phyloP scores from a whole-genome alignment of 2,329 filamentous ascomycete species.

The Microsporum audouinii region DNA sequence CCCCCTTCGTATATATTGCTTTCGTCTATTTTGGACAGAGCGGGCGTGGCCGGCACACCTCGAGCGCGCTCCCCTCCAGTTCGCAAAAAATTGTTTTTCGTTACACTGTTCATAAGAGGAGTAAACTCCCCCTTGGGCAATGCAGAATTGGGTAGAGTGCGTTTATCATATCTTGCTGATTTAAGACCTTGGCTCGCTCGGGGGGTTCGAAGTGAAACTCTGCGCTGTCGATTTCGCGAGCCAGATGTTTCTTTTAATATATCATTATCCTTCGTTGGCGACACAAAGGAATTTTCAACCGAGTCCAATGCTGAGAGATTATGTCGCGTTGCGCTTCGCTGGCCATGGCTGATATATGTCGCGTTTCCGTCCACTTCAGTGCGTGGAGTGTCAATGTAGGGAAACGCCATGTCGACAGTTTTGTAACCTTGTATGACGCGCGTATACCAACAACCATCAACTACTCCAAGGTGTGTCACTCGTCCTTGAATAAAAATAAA shows the following conservation, averaged over 20 bases:
- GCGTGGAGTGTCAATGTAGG: constrained; percentile 72
- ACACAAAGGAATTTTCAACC: constrained; percentile 75
- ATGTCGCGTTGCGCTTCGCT: constrained; percentile 42
- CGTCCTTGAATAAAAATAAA: background rate
- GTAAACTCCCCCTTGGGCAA: constrained; percentile 67
- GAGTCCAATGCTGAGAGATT: constrained; percentile 55
- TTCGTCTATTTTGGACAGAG: constrained; percentile 60
- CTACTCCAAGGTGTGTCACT: background rate
- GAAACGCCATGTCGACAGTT: constrained; percentile 47
- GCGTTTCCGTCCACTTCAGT: constrained; percentile 68
- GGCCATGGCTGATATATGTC: constrained; percentile 60
- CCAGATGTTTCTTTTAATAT: constrained; percentile 64
- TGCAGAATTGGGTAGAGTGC: constrained; percentile 55
- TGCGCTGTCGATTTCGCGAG: constrained; percentile 42
- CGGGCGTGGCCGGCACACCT: constrained; percentile 55
- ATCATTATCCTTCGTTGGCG: constrained; percentile 65
- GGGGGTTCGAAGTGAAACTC: constrained; percentile 58
- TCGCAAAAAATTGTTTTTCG: constrained; percentile 54
- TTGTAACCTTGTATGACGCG: background rate
- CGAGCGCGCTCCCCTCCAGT: constrained; percentile 42
- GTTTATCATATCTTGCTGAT: constrained; percentile 45
- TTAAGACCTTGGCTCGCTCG: constrained; percentile 49
- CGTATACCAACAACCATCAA: background rate
- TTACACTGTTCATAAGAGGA: constrained; percentile 68
- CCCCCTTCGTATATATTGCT: constrained; percentile 54